phyloP scores from a whole-genome alignment of 225 moss, liverwort and hornwort species.

The Pseudoscleropodium purum region DNA sequence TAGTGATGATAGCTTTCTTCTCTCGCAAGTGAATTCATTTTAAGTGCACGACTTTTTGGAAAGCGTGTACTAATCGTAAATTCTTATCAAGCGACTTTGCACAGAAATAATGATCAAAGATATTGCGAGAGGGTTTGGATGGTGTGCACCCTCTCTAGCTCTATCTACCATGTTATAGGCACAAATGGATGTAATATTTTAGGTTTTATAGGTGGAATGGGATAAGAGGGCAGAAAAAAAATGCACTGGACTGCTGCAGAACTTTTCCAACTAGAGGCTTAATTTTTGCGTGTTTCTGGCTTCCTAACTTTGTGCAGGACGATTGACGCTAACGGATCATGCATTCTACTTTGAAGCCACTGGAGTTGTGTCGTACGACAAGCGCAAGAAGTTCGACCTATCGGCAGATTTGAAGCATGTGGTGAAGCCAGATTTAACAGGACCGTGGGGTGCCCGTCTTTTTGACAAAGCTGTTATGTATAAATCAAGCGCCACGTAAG shows the following conservation, averaged over 20 bases:
- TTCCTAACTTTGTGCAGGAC: slow-evolving; percentile 42
- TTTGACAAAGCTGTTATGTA: slow-evolving; percentile 99
- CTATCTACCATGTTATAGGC: not conserved
- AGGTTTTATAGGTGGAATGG: not conserved
- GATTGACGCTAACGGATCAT: slow-evolving; percentile 81
- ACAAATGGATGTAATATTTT: not conserved
- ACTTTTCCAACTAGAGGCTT: not conserved
- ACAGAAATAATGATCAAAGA: not conserved
- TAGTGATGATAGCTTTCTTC: not conserved
- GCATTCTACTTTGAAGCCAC: slow-evolving; percentile 92
- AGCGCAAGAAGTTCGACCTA: slow-evolving; percentile 83
- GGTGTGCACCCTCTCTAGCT: not conserved
- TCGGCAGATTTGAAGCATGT: slow-evolving; percentile 82
- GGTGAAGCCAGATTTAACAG: slow-evolving; percentile 92
- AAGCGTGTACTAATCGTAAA: not conserved
- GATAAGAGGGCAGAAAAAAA: not conserved
- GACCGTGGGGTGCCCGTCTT: slow-evolving; percentile 97
- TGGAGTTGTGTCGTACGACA: slow-evolving; percentile 90
- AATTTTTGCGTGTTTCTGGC: not conserved
- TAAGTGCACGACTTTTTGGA: not conserved
- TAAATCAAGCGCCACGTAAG: slow-evolving; percentile 91
- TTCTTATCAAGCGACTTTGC: not conserved
- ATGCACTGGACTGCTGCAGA: not conserved
- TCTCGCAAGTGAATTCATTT: not conserved
- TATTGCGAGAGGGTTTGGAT: not conserved